Evolutionary conservation across 768 basidiomycete species (phyloP).

Genomic region (Termitomyces sp.): DNA sequence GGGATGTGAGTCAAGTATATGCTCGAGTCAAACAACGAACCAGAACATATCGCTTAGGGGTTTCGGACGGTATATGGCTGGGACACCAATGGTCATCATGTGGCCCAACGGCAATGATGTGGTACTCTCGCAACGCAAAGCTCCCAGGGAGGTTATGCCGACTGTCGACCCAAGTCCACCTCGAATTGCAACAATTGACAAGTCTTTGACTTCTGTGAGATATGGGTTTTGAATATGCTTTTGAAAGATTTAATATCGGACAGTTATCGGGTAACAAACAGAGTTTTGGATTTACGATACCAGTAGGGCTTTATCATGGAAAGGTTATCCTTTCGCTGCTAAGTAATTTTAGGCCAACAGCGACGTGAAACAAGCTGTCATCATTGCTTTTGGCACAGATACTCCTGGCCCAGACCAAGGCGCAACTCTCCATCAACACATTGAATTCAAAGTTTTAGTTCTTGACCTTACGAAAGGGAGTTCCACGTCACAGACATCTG

Average conservation of each 20-base stretch:
- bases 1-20: slow-evolving; percentile 39
- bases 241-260: slow-evolving; percentile 5
- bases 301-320: background rate
- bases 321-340: background rate
- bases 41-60: slow-evolving; percentile 35
- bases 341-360: slow-evolving; percentile 31
- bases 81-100: slow-evolving; percentile 66
- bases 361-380: slow-evolving; percentile 38
- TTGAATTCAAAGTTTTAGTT: slow-evolving; percentile 31
- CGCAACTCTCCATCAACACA: slow-evolving; percentile 45
- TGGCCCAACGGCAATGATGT: slow-evolving; percentile 65
- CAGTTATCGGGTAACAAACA: slow-evolving; percentile 39
- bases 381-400: slow-evolving; percentile 53
- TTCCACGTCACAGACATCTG: slow-evolving; percentile 18
- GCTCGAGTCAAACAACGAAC: background rate
- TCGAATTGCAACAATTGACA: slow-evolving; percentile 38
- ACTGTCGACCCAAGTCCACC: slow-evolving; percentile 48
- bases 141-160: slow-evolving; percentile 50
- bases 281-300: slow-evolving; percentile 22
- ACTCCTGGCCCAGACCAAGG: slow-evolving; percentile 42
- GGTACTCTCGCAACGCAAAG: slow-evolving; percentile 62
- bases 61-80: slow-evolving; percentile 50
- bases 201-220: slow-evolving; percentile 33
- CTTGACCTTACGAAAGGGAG: slow-evolving; percentile 45
- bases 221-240: background rate